These are phyloP conservation scores for Ophiostoma ips DNA, from an alignment of 2,329 filamentous ascomycete species.

Conservation along the genomic window DNA sequence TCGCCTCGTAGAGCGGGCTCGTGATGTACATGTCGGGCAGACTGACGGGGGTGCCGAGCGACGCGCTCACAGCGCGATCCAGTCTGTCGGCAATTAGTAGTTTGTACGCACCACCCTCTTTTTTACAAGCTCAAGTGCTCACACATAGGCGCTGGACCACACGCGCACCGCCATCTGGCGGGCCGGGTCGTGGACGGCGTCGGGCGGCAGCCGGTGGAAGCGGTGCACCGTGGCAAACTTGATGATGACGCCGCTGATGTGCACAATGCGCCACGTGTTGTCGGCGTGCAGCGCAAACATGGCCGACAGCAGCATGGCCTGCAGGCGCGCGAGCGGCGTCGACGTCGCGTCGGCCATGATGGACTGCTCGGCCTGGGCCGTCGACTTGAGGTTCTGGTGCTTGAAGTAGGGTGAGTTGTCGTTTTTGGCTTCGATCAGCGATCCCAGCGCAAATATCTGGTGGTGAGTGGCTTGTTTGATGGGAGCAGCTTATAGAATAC, in stretches of 20 bases:
- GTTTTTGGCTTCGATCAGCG: conserved; percentile 4
- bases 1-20: conserved; percentile 3
- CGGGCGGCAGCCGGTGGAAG: conserved; percentile 1
- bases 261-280: conserved; percentile 9
- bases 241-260: conserved; percentile 9
- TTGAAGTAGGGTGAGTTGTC: conserved; percentile 7
- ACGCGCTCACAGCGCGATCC: conserved; percentile 3
- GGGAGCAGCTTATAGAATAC: neutral
- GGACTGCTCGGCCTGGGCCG: conserved; percentile 9
- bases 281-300: conserved; percentile 10
- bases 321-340: conserved; percentile 6
- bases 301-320: conserved; percentile 10
- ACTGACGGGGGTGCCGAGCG: conserved; percentile 6
- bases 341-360: conserved; percentile 6
- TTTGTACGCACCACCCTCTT: too few relatives aligned
- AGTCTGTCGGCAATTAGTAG: too few relatives aligned
- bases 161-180: conserved; percentile 3
- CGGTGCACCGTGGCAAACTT: conserved; percentile 7
- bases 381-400: conserved; percentile 7
- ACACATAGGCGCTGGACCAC: conserved; percentile 9
- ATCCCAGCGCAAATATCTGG: conserved; percentile 8
- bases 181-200: neutral
- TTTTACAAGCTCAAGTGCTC: too few relatives aligned
- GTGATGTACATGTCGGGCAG: conserved; percentile 8
- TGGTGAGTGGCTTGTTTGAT: neutral